Percentiles rank a stretch among this genome's conserved stretches.
These are phyloP conservation scores for Malus hybrid DNA, from an alignment of 331 rosid species.

Conservation along the genomic window DNA sequence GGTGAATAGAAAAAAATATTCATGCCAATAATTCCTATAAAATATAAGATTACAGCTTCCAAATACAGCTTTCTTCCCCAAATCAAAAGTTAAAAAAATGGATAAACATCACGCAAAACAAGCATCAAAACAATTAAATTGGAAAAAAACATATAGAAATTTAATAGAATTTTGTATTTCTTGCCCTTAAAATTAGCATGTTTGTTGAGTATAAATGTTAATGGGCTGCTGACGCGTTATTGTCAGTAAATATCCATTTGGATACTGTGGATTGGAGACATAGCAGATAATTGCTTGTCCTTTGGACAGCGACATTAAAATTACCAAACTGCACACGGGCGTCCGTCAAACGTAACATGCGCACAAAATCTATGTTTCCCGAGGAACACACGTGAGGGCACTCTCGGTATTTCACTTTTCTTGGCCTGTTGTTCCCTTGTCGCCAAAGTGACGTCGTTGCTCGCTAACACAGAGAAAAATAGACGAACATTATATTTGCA, in stretches of 20 bases:
- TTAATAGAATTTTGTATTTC: not conserved
- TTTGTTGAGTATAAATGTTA: not conserved
- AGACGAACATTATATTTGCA: not conserved
- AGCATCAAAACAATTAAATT: not conserved
- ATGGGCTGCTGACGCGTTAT: slow-evolving; percentile 1
- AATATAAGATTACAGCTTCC: too few species aligned
- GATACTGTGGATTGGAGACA: not conserved
- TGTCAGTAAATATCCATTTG: not conserved
- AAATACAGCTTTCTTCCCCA: too few species aligned
- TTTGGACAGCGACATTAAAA: not conserved
- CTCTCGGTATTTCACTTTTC: not conserved
- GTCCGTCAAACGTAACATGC: not conserved
- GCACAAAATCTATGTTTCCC: slow-evolving; percentile 5
- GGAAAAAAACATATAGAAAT: not conserved
- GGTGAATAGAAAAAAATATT: too few species aligned
- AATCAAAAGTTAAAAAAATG: too few species aligned
- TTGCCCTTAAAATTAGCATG: not conserved
- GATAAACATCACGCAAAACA: not conserved
- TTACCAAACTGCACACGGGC: slow-evolving; percentile 9
- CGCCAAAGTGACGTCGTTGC: slow-evolving; percentile 1
- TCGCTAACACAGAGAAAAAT: not conserved
- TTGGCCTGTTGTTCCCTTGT: not conserved
- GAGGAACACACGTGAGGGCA: not conserved
- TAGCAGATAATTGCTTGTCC: not conserved
- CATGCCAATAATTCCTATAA: too few species aligned